These are phyloP conservation scores for Apiospora phragmitis DNA, from an alignment of 2,329 filamentous ascomycete species.

Conservation along the genomic window DNA sequence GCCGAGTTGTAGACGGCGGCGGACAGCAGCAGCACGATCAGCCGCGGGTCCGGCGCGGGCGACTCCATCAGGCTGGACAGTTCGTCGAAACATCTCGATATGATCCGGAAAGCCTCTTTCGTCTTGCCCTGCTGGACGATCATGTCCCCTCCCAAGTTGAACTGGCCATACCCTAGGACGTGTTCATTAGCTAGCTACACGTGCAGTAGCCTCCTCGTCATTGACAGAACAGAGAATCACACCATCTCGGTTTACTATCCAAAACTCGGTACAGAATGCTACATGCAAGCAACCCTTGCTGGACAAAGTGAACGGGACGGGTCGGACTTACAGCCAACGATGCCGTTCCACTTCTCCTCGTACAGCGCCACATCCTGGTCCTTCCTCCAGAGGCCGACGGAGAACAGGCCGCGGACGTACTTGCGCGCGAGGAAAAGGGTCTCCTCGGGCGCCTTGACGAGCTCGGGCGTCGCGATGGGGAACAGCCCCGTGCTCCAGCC, in stretches of 20 bases:
- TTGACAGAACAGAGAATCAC: neutral
- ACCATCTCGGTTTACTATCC: too few relatives aligned
- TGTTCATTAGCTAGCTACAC: neutral
- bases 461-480: neutral
- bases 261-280: too few relatives aligned
- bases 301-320: neutral
- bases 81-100: neutral
- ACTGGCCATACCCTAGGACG: neutral
- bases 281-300: too few relatives aligned
- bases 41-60: neutral
- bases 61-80: neutral
- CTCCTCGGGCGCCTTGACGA: conserved; percentile 1
- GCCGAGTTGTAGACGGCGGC: conserved; percentile 5
- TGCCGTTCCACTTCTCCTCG: neutral
- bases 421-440: conserved; percentile 1
- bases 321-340: neutral
- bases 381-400: neutral
- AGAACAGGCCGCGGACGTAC: conserved; percentile 9
- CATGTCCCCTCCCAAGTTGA: conserved; percentile 10
- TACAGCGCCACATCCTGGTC: conserved; percentile 1
- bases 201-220: neutral
- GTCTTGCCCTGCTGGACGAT: conserved; percentile 4
- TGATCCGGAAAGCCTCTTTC: neutral
- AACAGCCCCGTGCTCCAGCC: conserved; percentile 4
- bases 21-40: neutral